phyloP scores from a whole-genome alignment of 192 early-diverging fungal genomes.

The Coemansia sp. region DNA sequence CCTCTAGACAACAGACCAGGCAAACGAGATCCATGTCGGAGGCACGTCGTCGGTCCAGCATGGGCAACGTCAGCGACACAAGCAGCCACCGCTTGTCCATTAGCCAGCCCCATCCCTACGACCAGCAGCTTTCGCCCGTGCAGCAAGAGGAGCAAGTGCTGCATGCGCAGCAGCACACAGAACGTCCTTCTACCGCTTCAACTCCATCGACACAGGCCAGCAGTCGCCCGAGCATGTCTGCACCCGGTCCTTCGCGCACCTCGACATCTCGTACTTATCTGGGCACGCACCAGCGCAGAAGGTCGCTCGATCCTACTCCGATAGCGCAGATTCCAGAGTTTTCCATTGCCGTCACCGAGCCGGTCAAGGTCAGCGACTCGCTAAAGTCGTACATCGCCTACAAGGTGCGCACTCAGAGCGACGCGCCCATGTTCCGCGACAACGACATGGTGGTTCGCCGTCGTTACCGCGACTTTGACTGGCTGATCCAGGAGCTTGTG shows the following conservation, averaged over 20 bases:
- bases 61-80: neutral
- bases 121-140: conserved; percentile 50
- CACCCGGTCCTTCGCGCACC: conserved; percentile 1
- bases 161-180: conserved; percentile 36
- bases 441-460: conserved; percentile 81
- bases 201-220: conserved; percentile 14
- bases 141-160: conserved; percentile 44
- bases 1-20: conserved; percentile 12
- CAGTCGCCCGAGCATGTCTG: conserved; percentile 15
- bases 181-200: conserved; percentile 15
- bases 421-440: conserved; percentile 73
- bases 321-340: conserved; percentile 58
- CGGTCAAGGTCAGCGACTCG: conserved; percentile 88
- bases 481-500: conserved; percentile 85
- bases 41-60: conserved; percentile 17
- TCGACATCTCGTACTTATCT: conserved; percentile 27
- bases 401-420: conserved; percentile 83
- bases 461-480: conserved; percentile 90
- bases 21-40: conserved; percentile 51
- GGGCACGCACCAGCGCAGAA: conserved; percentile 42
- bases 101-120: conserved; percentile 44
- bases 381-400: conserved; percentile 86
- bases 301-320: conserved; percentile 46
- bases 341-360: conserved; percentile 76
- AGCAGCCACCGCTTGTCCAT: conserved; percentile 1